Percentiles rank a stretch among this genome's conserved stretches.
These are phyloP conservation scores for Agastache rugosa DNA, from an alignment of 257 asterid species.

Conservation along the genomic window DNA sequence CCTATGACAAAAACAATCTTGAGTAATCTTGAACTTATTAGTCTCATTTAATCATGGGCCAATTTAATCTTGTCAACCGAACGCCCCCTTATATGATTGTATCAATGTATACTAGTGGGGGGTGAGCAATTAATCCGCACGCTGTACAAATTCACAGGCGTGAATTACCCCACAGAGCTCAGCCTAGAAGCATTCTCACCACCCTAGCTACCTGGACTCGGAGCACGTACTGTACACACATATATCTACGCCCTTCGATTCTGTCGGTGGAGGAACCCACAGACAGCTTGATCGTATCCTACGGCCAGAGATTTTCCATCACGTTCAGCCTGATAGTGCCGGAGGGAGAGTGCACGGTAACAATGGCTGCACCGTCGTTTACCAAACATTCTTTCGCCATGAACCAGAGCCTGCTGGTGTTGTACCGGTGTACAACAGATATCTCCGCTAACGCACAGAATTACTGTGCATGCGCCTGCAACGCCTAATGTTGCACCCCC, in stretches of 20 bases:
- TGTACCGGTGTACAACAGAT: conserved; percentile 46
- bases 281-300: conserved; percentile 36
- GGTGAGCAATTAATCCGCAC: conserved; percentile 96
- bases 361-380: conserved; percentile 80
- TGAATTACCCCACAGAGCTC: conserved; percentile 73
- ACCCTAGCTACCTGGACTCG: conserved; percentile 59
- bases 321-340: conserved; percentile 45
- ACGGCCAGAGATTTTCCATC: conserved; percentile 61
- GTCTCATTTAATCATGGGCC: no score
- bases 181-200: conserved; percentile 75
- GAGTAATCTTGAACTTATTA: no score
- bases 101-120: no score
- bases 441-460: conserved; percentile 38
- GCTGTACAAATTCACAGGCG: conserved; percentile 68
- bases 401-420: conserved; percentile 78
- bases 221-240: conserved; percentile 33
- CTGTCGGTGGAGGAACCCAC: conserved; percentile 47
- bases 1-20: no score
- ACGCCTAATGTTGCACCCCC: conserved; percentile 71
- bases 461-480: conserved; percentile 66
- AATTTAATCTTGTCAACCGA: no score
- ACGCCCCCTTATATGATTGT: no score
- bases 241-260: conserved; percentile 67
- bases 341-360: conserved; percentile 48
- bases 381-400: conserved; percentile 84